phyloP scores from a whole-genome alignment of 169 alveolate genomes.

The Plasmodium gonderi region DNA sequence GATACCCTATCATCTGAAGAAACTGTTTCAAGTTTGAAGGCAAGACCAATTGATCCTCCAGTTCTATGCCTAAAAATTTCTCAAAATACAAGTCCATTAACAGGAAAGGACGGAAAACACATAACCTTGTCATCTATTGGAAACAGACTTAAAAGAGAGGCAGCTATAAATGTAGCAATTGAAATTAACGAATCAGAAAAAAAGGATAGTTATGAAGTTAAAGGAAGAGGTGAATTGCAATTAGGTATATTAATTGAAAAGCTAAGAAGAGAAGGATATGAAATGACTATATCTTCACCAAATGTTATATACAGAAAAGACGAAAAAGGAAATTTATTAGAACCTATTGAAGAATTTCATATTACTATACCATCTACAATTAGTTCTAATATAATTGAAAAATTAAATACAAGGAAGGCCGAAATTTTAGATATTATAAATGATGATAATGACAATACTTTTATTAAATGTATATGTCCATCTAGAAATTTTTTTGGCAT shows the following conservation, averaged over 20 bases:
- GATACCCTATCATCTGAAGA: conserved; percentile 82
- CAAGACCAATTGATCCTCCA: conserved; percentile 94
- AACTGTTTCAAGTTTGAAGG: conserved; percentile 79
- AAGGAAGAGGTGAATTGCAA: conserved; percentile 97
- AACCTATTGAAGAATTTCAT: conserved; percentile 90
- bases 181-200: conserved; percentile 86
- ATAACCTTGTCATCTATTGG: conserved; percentile 87
- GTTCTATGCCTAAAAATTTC: conserved; percentile 91
- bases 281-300: conserved; percentile 92
- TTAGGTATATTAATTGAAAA: conserved; percentile 95
- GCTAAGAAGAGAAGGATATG: conserved; percentile 97
- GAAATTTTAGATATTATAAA: conserved; percentile 73
- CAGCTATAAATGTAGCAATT: conserved; percentile 92
- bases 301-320: conserved; percentile 87
- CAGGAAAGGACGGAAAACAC: conserved; percentile 92
- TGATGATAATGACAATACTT: conserved; percentile 69
- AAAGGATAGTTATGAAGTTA: conserved; percentile 83
- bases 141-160: conserved; percentile 92
- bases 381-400: conserved; percentile 87
- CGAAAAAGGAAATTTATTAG: conserved; percentile 85
- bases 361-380: conserved; percentile 86
- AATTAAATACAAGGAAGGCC: conserved; percentile 86
- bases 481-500: conserved; percentile 85
- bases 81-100: conserved; percentile 93
- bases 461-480: conserved; percentile 71